Conservation (phyloP, 179 eudicot species). For the Actinidia arguta region DNA sequence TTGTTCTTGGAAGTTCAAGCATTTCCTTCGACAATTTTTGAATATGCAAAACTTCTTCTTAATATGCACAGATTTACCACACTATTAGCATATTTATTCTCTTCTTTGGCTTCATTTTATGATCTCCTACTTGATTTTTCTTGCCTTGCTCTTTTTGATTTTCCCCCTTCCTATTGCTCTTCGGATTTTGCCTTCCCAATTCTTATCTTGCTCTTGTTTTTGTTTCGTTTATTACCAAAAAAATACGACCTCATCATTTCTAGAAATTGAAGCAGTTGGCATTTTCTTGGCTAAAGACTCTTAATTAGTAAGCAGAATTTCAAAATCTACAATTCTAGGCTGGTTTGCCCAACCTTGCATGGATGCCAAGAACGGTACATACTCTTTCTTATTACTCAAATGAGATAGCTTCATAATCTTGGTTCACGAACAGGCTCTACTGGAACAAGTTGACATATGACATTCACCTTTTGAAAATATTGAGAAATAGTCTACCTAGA, state of each 20-base stretch:
- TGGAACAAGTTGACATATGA: neutral
- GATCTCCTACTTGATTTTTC: too few species aligned
- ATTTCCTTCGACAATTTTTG: slow-evolving; percentile 13
- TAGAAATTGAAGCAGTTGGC: neutral
- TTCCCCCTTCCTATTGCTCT: neutral
- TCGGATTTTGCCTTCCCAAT: neutral
- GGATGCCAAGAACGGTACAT: slow-evolving; percentile 23
- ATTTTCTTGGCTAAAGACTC: slow-evolving; percentile 7
- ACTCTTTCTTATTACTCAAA: slow-evolving; percentile 14
- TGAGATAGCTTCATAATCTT: slow-evolving; percentile 7
- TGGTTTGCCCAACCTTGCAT: slow-evolving; percentile 35
- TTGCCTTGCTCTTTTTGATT: neutral
- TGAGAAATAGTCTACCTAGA: slow-evolving; percentile 17
- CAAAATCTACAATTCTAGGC: slow-evolving; percentile 26
- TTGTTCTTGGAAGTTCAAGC: neutral
- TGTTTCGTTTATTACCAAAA: neutral
- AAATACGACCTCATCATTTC: slow-evolving; percentile 3
- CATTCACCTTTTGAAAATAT: slow-evolving; percentile 25
- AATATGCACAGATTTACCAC: slow-evolving; percentile 16
- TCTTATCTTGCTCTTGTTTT: too few species aligned
- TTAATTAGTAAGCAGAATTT: slow-evolving; percentile 3
- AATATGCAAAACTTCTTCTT: neutral
- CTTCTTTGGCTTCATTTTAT: too few species aligned
- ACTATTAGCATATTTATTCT: neutral
- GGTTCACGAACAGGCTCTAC: slow-evolving; percentile 21